Evolutionary conservation across 176 grass and related monocot species (phyloP), one percentile per base, ranked within the genome.

Genomic region (Dactylis glomerata): DNA sequence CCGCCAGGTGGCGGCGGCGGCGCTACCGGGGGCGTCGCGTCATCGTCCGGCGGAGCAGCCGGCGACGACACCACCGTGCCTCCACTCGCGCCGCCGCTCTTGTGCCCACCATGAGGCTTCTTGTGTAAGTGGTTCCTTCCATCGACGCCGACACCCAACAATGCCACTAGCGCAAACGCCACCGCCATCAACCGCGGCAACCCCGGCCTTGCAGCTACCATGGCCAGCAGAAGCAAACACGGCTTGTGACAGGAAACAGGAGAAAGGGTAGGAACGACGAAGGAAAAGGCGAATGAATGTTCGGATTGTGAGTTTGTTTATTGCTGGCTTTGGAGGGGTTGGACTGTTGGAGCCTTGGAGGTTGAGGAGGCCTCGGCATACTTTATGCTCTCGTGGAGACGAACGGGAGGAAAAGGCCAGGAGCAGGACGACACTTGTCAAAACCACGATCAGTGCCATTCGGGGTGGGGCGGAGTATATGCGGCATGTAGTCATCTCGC

Each of bases 61-160:
- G 81, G 87, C 13, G 87, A 79, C 26, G 81, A 79, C 68, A 79
- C 89, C 64, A 10, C 50, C 12, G 76, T 67, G 57, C 77, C 77
- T 24, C 52, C 75, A 5, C 56, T 81, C 31, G 64, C 82, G 6
- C n/a, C 56, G 3, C 76, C 71, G 3, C 76, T 65, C 47, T 73
- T 77, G 79, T 89, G 77, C 42, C 66, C 37, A 17, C 76, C 76
- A 8, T 75, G 79, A 65, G 64, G 84, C 52, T 92, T 91, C 75
- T 97, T 92, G 56, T 92, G 95, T 66, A 87, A 73, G 82, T 94
- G 92, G 72, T 44, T 89, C 86, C 92, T 94, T 26, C 87, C 92
- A 55, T 80, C 40, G 17, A 83, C 89, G 38, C 63, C 57, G 22
- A 30, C 68, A 6, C 77, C 36, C 84, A n/a, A 78, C 44, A 91